Evolutionary conservation across 192 early-diverging fungal genomes (phyloP).

Genomic region (Rhizophagus prolifer): DNA sequence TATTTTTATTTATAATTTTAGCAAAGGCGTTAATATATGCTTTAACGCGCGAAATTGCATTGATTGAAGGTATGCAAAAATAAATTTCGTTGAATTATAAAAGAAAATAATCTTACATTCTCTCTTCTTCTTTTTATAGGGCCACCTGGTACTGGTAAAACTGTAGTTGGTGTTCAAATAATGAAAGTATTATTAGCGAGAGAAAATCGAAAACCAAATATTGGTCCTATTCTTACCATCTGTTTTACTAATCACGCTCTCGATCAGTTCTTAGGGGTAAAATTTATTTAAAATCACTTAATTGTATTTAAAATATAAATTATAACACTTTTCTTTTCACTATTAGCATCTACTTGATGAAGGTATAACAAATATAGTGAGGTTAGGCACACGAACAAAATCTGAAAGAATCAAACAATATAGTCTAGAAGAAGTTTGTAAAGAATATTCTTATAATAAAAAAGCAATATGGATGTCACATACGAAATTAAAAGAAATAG

Average conservation of each 20-base stretch:
- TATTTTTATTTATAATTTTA: neutral
- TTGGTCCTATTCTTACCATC: constrained; percentile 50
- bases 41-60: constrained; percentile 46
- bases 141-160: constrained; percentile 55
- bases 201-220: constrained; percentile 31
- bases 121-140: too few species aligned
- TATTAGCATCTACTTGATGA: too few species aligned
- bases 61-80: constrained; percentile 46
- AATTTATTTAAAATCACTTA: neutral
- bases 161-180: constrained; percentile 53
- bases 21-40: constrained; percentile 46
- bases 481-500: constrained; percentile 11
- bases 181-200: constrained; percentile 39
- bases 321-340: too few species aligned
- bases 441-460: too few species aligned
- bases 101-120: too few species aligned
- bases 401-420: constrained; percentile 33
- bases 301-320: constrained; percentile 23
- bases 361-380: constrained; percentile 36
- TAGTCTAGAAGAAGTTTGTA: constrained; percentile 7
- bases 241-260: constrained; percentile 64
- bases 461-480: too few species aligned
- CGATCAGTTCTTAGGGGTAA: constrained; percentile 55
- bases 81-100: too few species aligned
- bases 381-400: constrained; percentile 46